Base-by-base conservation (phyloP, 2,329 filamentous ascomycete genomes). In the Fusarium sublunatum region DNA sequence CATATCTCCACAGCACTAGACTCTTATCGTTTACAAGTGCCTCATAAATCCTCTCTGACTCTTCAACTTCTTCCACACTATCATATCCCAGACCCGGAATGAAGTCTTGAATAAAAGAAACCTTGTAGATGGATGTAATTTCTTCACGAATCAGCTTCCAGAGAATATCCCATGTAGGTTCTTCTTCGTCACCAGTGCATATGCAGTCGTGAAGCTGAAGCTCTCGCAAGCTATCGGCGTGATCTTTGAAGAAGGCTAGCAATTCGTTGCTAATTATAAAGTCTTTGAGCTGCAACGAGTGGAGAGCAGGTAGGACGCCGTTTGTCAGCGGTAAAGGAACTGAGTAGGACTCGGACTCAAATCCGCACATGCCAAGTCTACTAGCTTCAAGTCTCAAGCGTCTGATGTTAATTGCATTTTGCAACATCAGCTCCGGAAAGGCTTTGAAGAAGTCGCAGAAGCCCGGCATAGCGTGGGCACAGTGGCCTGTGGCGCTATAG, bases 1-100 rank as follows among this genome's bases (percentile, higher is more conserved):
- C 12, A 32, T 58, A 58, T 28, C 50, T 55, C 54, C 54, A 58
- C 1, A 58, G 2, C 4, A 58, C 26, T 7, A 41, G 2, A 10
- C n/a, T 19, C 5, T 19, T 5, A 3, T 58, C 49, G 1, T 58
- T 8, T 2, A 15, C 9, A 0, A 58, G 19, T 13, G 5, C n/a
- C 10, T 34, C 47, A 10, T 50, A 19, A 13, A 54, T 24, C 19
- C 11, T 32, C 1, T 13, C 13, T 2, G 4, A 39, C 3, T 6
- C 7, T 0, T n/a, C 5, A 6, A 36, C 22, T 2, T 55, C 29
- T 7, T 40, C 31, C 4, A 1, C 10, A 2, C 6, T 19, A 4
- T 24, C n/a, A 5, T 6, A 22, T 0, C 25, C 46, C 19, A 55
- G 42, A 3, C 49, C 49, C 5, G 54, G 54, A 2, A 6, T 25